Conservation (phyloP, 441 rosid genomes). For the Erodium chrysanthum region DNA sequence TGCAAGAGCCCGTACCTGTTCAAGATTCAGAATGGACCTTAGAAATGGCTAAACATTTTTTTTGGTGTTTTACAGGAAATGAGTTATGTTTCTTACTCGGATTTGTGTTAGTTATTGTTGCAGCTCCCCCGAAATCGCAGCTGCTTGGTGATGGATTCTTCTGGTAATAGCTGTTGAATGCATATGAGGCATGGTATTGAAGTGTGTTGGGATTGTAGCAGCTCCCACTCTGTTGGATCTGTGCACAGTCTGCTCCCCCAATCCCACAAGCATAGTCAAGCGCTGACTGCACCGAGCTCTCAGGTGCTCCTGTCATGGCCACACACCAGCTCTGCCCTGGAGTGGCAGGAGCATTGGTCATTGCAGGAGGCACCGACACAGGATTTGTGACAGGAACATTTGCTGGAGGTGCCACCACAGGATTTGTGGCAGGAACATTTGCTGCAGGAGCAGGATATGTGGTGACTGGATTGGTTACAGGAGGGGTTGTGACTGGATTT, state of each 20-base stretch:
- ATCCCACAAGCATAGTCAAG: slow-evolving; percentile 91
- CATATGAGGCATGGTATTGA: slow-evolving; percentile 81
- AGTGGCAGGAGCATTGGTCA: too few relatives aligned
- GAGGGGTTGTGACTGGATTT: slow-evolving; percentile 35
- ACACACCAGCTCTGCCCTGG: slow-evolving; percentile 69
- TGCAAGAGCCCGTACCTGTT: slow-evolving; percentile 76
- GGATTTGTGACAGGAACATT: too few relatives aligned
- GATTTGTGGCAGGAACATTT: slow-evolving; percentile 28
- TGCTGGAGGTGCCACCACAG: slow-evolving; percentile 24
- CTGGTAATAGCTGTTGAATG: slow-evolving; percentile 89
- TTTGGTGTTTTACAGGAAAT: background rate
- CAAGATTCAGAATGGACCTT: slow-evolving; percentile 4
- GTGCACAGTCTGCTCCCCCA: slow-evolving; percentile 86
- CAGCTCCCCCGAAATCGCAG: slow-evolving; percentile 86
- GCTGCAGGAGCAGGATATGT: slow-evolving; percentile 54
- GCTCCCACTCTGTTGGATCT: slow-evolving; percentile 69
- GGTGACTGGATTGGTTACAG: slow-evolving; percentile 64
- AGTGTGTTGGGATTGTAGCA: slow-evolving; percentile 63
- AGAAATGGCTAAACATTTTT: slow-evolving; percentile 11
- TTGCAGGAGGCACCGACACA: slow-evolving; percentile 17
- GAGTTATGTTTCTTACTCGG: slow-evolving; percentile 51
- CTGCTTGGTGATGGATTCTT: slow-evolving; percentile 67
- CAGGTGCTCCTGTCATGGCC: slow-evolving; percentile 49
- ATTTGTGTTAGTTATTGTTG: slow-evolving; percentile 42
- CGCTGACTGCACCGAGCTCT: slow-evolving; percentile 50